Percentiles rank a stretch among this genome's conserved stretches.
phyloP scores from a whole-genome alignment of 2,329 filamentous ascomycete species.

The Cephalotrichum gorgonifer region DNA sequence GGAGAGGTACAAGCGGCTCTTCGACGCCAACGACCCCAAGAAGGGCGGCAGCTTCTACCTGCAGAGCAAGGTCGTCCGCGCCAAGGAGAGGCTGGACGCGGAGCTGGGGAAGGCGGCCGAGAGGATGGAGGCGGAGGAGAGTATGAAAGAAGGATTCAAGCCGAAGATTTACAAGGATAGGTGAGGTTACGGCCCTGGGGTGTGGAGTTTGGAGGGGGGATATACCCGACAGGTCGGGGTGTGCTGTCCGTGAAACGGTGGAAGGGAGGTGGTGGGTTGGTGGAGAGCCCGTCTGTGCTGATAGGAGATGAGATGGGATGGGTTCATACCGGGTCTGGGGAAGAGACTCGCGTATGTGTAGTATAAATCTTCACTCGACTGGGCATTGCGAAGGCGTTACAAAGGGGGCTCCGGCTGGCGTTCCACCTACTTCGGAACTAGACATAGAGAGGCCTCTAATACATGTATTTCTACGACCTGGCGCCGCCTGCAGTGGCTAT shows the following conservation, averaged over 20 bases:
- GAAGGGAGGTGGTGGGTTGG: not conserved
- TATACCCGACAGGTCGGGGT: not conserved
- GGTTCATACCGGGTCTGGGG: not conserved
- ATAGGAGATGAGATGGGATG: not conserved
- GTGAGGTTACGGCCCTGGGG: conserved; percentile 21
- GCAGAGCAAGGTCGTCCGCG: conserved; percentile 90
- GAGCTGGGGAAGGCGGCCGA: conserved; percentile 67
- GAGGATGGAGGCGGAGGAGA: conserved; percentile 63
- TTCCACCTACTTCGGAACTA: conserved; percentile 11
- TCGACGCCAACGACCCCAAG: conserved; percentile 87
- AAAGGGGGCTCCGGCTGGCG: not conserved
- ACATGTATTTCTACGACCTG: conserved; percentile 7
- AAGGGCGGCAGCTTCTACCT: conserved; percentile 97
- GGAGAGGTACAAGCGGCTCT: conserved; percentile 85
- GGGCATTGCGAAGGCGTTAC: conserved; percentile 6
- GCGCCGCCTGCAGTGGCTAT: too few relatives aligned
- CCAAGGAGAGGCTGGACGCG: conserved; percentile 82
- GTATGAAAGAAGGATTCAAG: conserved; percentile 79
- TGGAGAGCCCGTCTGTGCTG: too few relatives aligned
- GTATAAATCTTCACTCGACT: conserved; percentile 7
- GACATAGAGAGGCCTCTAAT: conserved; percentile 9
- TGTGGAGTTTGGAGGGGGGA: not conserved
- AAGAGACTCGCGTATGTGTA: conserved; percentile 2
- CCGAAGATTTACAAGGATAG: conserved; percentile 90
- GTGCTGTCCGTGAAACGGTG: not conserved